phyloP scores from a whole-genome alignment of 495 filamentous ascomycete species.

The Xylaria telfairii region DNA sequence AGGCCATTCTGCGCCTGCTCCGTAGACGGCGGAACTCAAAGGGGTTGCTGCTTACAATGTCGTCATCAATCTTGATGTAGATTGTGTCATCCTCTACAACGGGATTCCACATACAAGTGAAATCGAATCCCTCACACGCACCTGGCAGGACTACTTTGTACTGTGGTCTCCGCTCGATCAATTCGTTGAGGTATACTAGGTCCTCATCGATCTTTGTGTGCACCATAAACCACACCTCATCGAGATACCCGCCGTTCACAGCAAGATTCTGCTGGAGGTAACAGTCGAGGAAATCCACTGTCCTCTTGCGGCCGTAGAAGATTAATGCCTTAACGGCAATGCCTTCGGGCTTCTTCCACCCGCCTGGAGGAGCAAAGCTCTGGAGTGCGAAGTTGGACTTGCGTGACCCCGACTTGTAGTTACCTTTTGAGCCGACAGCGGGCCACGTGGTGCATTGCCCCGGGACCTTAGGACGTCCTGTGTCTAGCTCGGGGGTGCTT shows the following conservation, averaged over 20 bases:
- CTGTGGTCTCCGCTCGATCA: conserved; percentile 35
- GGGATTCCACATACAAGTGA: conserved; percentile 42
- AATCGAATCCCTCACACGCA: conserved; percentile 38
- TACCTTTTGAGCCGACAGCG: conserved; percentile 27
- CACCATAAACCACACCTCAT: conserved; percentile 60
- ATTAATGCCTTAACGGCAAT: conserved; percentile 58
- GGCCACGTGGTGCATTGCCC: conserved; percentile 42
- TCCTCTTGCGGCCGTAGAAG: conserved; percentile 54
- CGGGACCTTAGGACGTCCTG: not conserved
- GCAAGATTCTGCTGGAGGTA: conserved; percentile 62
- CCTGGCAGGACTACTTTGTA: conserved; percentile 33
- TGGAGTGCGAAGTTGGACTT: conserved; percentile 26
- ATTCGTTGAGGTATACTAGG: conserved; percentile 51
- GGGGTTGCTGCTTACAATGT: conserved; percentile 43
- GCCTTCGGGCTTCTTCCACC: conserved; percentile 48
- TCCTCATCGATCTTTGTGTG: conserved; percentile 54
- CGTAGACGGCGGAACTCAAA: not conserved
- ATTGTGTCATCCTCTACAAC: conserved; percentile 48
- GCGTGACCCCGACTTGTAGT: conserved; percentile 14
- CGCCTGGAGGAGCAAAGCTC: conserved; percentile 34
- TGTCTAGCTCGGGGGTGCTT: not conserved
- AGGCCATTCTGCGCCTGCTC: not conserved
- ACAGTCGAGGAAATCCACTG: conserved; percentile 58
- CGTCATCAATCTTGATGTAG: conserved; percentile 64
- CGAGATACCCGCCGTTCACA: conserved; percentile 58